Conservation (phyloP, 257 asterid genomes). For the Solanum bulbocastanum region DNA sequence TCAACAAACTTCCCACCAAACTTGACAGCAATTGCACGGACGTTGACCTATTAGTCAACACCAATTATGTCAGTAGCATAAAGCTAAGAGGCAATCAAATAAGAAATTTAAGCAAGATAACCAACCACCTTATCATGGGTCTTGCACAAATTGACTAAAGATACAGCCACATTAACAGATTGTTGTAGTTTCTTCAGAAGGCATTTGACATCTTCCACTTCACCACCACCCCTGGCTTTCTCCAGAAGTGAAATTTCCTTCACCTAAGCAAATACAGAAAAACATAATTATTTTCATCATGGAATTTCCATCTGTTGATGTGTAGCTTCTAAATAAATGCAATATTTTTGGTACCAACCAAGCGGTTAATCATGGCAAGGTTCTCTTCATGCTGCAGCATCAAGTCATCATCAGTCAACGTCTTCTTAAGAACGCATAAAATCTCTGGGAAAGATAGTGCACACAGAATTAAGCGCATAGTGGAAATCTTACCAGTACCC, state of each 20-base stretch:
- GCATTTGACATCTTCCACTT: conserved; percentile 30
- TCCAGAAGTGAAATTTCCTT: conserved; percentile 45
- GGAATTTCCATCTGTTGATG: background rate
- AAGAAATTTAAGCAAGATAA: background rate
- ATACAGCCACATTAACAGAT: conserved; percentile 61
- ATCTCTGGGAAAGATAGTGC: background rate
- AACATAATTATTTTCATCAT: background rate
- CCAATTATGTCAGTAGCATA: conserved; percentile 6
- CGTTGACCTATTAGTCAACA: conserved; percentile 40
- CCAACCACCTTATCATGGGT: conserved; percentile 48
- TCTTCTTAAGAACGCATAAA: background rate
- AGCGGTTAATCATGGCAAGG: conserved; percentile 43
- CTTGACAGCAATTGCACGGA: conserved; percentile 77
- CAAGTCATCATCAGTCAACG: conserved; percentile 15
- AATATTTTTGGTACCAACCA: conserved; percentile 41
- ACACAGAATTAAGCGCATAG: background rate
- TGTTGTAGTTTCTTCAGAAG: conserved; percentile 52
- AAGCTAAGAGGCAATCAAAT: background rate
- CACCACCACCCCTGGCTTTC: conserved; percentile 46
- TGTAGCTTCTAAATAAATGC: background rate
- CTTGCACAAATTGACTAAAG: conserved; percentile 63
- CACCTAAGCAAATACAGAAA: conserved; percentile 27
- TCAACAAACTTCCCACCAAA: conserved; percentile 81
- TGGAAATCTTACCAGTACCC: conserved; percentile 56
- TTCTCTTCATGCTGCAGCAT: conserved; percentile 79